phyloP scores from a whole-genome alignment of 2,329 filamentous ascomycete genomes.

The Claviceps africana region DNA sequence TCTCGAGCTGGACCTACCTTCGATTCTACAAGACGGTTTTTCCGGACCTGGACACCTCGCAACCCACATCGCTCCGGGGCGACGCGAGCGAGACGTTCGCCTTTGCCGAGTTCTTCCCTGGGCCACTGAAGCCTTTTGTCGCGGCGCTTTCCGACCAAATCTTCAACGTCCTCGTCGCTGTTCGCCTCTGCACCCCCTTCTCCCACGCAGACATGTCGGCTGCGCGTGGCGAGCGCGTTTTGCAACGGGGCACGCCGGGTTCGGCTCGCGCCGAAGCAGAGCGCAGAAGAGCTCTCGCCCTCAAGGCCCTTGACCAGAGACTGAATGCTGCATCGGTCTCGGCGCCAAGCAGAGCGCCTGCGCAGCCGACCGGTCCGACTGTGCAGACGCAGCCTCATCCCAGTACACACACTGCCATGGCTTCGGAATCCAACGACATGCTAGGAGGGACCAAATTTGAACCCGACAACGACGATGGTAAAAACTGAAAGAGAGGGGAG shows the following conservation, averaged over 20 bases:
- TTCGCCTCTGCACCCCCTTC: conserved; percentile 75
- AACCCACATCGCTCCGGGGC: conserved; percentile 54
- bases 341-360: conserved; percentile 16
- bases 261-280: conserved; percentile 84
- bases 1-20: conserved; percentile 88
- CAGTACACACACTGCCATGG: conserved; percentile 44
- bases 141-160: conserved; percentile 58
- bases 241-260: conserved; percentile 43
- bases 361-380: conserved; percentile 35
- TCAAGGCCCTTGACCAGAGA: conserved; percentile 85
- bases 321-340: conserved; percentile 65
- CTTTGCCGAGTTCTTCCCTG: conserved; percentile 91
- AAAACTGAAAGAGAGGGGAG: conserved; percentile 10
- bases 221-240: conserved; percentile 48
- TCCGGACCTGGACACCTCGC: conserved; percentile 50
- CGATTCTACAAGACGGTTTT: conserved; percentile 80
- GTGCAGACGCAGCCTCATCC: conserved; percentile 43
- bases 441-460: conserved; percentile 58
- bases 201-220: conserved; percentile 65
- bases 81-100: conserved; percentile 95
- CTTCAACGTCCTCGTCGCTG: conserved; percentile 58
- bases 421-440: conserved; percentile 38
- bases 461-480: conserved; percentile 39
- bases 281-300: conserved; percentile 70
- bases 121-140: conserved; percentile 64